Conservation (phyloP, 352 stramenopile genomes). For the Phytophthora tubulina region DNA sequence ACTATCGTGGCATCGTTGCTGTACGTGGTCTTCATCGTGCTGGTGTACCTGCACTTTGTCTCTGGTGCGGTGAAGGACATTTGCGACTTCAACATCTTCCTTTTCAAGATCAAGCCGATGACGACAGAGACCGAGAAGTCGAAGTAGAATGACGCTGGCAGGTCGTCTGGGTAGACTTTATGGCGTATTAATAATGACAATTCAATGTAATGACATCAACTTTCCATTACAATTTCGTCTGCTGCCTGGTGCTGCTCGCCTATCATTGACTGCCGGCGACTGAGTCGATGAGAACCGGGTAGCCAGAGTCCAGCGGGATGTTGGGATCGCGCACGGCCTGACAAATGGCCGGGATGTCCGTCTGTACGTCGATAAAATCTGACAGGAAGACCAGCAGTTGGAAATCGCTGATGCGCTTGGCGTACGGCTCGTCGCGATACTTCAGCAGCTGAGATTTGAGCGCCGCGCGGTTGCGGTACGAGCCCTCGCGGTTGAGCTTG, state of each 20-base stretch:
- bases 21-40: conserved; percentile 78
- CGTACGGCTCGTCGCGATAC: conserved; percentile 65
- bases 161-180: neutral
- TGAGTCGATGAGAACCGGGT: conserved; percentile 95
- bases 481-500: conserved; percentile 92
- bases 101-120: conserved; percentile 81
- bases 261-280: conserved; percentile 86
- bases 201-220: no score
- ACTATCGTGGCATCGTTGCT: conserved; percentile 74
- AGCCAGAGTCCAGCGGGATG: conserved; percentile 94
- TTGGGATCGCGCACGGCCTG: conserved; percentile 90
- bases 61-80: conserved; percentile 86
- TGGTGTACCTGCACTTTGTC: conserved; percentile 87
- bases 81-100: conserved; percentile 85
- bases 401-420: conserved; percentile 97
- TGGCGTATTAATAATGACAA: no score
- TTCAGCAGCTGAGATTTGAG: conserved; percentile 94
- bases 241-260: conserved; percentile 6
- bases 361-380: conserved; percentile 92
- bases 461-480: conserved; percentile 86
- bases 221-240: conserved; percentile 31
- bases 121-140: conserved; percentile 39
- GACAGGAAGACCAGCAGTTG: conserved; percentile 96
- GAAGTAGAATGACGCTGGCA: conserved; percentile 32
- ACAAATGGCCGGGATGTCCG: conserved; percentile 95